These are phyloP conservation scores for Fusarium begoniae DNA, from an alignment of 2,329 filamentous ascomycete genomes.

Conservation along the genomic window DNA sequence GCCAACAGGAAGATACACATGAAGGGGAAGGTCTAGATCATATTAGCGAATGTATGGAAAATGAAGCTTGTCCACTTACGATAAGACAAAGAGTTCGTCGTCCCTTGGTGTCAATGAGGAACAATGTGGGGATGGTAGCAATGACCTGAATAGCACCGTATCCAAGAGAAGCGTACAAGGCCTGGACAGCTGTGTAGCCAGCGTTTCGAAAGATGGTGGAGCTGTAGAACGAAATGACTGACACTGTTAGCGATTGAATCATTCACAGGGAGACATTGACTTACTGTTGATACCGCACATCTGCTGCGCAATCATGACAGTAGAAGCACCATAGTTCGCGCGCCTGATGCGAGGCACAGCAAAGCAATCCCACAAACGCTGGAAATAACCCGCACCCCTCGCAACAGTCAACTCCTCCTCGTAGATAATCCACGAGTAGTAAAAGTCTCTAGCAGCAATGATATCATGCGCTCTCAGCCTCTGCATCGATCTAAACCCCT, in stretches of 20 bases:
- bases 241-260: not conserved
- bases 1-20: conserved; percentile 48
- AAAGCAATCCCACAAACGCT: conserved; percentile 63
- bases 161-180: conserved; percentile 24
- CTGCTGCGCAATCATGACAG: conserved; percentile 81
- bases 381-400: conserved; percentile 43
- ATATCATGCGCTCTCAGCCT: conserved; percentile 59
- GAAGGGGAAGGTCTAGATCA: conserved; percentile 45
- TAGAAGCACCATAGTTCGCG: conserved; percentile 78
- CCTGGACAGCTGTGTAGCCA: not conserved
- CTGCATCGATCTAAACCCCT: conserved; percentile 65
- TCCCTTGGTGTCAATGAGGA: conserved; percentile 26
- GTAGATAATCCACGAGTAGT: conserved; percentile 55
- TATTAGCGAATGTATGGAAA: fast-evolving
- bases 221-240: conserved; percentile 41
- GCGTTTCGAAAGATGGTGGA: conserved; percentile 13
- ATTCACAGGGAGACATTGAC: fast-evolving
- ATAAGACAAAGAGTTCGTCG: conserved; percentile 26
- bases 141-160: conserved; percentile 27
- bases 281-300: conserved; percentile 44
- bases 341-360: conserved; percentile 73
- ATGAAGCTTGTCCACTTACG: not conserved
- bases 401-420: conserved; percentile 45
- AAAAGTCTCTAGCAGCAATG: conserved; percentile 66
- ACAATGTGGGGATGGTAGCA: conserved; percentile 14